phyloP scores from a whole-genome alignment of 352 stramenopile species.

The Lagenidium sp. region DNA sequence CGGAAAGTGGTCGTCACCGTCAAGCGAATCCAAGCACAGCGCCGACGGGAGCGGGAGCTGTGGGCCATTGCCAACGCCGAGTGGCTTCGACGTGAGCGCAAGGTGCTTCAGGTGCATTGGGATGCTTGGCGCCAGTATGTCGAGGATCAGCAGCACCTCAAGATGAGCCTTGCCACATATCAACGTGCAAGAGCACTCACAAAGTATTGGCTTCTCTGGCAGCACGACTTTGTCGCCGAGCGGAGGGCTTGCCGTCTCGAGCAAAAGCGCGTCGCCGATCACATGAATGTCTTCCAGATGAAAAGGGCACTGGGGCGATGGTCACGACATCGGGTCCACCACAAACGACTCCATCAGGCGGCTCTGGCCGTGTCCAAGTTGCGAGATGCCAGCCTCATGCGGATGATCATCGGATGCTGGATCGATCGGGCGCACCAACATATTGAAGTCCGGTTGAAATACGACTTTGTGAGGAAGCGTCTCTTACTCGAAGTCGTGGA shows the following conservation, averaged over 20 bases:
- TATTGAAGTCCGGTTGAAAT: too few species aligned
- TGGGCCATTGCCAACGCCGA: conserved; percentile 48
- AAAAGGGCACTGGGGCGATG: too few species aligned
- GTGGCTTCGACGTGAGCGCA: conserved; percentile 30
- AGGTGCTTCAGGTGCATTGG: conserved; percentile 33
- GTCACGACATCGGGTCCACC: too few species aligned
- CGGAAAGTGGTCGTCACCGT: conserved; percentile 25
- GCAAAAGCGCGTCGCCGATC: too few species aligned
- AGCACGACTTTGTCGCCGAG: conserved; percentile 25
- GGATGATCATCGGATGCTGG: too few species aligned
- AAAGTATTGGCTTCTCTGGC: conserved; percentile 54
- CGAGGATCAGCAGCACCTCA: conserved; percentile 28
- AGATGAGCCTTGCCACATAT: conserved; percentile 34
- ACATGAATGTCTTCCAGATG: too few species aligned
- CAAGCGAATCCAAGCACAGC: conserved; percentile 33
- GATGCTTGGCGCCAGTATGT: conserved; percentile 26
- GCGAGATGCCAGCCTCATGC: too few species aligned
- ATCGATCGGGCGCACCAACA: too few species aligned
- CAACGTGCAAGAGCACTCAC: conserved; percentile 39
- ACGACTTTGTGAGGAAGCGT: too few species aligned
- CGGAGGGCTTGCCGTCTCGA: background rate
- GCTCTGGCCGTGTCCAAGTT: too few species aligned
- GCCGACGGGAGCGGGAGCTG: conserved; percentile 40
- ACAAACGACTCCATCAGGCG: too few species aligned
- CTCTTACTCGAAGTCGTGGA: too few species aligned